Evolutionary conservation across 768 basidiomycete species (phyloP).

Genomic region (Tricholoma matsutake): DNA sequence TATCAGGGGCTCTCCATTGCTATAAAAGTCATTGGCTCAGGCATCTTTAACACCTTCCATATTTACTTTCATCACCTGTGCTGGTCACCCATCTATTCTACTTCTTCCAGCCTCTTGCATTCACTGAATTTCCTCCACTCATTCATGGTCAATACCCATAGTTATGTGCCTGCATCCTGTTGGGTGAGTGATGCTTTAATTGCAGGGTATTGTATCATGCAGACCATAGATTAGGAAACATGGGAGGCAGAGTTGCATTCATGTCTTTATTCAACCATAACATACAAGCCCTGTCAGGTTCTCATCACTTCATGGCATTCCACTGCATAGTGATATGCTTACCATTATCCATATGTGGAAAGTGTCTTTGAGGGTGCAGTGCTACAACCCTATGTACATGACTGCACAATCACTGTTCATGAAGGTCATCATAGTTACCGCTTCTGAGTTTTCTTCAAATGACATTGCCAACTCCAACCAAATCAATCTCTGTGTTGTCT

Average conservation of each 20-base stretch:
- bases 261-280: neutral
- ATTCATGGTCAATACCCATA: neutral
- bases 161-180: neutral
- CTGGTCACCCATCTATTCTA: neutral
- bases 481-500: neutral
- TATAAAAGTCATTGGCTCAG: neutral
- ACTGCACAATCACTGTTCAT: too few relatives aligned
- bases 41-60: neutral
- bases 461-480: neutral
- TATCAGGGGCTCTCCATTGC: neutral
- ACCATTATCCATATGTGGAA: neutral
- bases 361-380: conserved; percentile 1
- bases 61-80: neutral
- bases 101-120: neutral
- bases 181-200: neutral
- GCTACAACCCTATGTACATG: neutral
- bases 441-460: conserved; percentile 1
- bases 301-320: neutral
- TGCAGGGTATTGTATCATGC: neutral
- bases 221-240: neutral
- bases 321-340: neutral
- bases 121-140: neutral
- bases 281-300: neutral
- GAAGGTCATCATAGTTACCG: neutral
- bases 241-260: neutral